Evolutionary conservation across 371 early-diverging fungal genomes (phyloP), one percentile per base, ranked within the genome.

Genomic region (Apophysomyces variabilis): DNA sequence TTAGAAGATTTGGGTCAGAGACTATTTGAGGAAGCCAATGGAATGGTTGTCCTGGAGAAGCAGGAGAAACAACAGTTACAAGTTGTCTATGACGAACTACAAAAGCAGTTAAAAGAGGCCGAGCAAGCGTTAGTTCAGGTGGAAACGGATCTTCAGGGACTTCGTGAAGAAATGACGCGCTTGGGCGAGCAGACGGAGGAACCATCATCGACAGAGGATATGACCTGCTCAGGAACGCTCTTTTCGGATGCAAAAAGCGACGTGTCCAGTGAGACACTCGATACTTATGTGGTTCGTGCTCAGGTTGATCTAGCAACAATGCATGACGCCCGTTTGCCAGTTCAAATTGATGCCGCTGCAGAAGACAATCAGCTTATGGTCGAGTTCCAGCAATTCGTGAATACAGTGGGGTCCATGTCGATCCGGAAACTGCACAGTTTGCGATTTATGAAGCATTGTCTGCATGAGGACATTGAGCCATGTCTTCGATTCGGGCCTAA

Each of bases 401-500:
- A 62, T 37, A 38, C 62, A 6, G 62, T 65, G 8, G 61, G 58
- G 12, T 61, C 67, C 1, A 45, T 85, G 11, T 89, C 89, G 35
- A 70, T 90, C 47, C 71, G 82, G 64, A 90, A 93, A 68, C 69
- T 95, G 59, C 86, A 92, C 73, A 81, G 77, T 47, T 66, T 93
- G 32, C 86, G 90, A 8, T 94, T 87, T 73, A 87, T 94, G 79
- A 88, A 89, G 65, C 88, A 86, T 41, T 83, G 80, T 32, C 66
- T 92, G 5, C 81, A 81, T 45, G 93, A 92, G 57, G 95, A 94
- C 65, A 82, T 94, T 13, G 85, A 84, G 60, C 92, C 95, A 6
- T 94, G 95, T 70, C 79, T 97, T 58, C 87, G 93, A n/a, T 95
- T 96, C 71, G 95, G 96, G n/a, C 88, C 91, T 32, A 90, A 83